Evolutionary conservation across 1,284 basidiomycete genomes (phyloP).

Genomic region (Tilletia caries): DNA sequence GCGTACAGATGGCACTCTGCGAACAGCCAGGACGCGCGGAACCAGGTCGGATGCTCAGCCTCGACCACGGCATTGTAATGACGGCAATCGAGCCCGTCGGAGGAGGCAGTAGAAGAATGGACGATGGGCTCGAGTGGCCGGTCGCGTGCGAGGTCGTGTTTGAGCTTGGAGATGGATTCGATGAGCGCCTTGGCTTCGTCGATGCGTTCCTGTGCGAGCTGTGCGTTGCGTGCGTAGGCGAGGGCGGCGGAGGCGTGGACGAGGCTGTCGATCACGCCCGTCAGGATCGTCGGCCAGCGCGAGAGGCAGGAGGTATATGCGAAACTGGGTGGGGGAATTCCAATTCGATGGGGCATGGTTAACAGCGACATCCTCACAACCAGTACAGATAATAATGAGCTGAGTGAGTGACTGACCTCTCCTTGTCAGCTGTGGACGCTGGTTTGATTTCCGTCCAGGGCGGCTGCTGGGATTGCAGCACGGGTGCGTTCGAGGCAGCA

Average conservation of each 20-base stretch:
- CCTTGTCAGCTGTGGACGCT: not conserved
- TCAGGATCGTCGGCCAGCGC: constrained; percentile 87
- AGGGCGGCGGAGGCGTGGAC: constrained; percentile 57
- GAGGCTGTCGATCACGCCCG: constrained; percentile 71
- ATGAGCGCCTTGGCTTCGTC: constrained; percentile 65
- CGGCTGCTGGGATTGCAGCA: not conserved
- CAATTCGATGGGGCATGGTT: too few relatives aligned
- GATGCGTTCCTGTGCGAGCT: constrained; percentile 55
- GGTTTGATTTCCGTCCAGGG: constrained; percentile 1
- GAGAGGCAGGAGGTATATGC: constrained; percentile 64
- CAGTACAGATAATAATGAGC: not conserved
- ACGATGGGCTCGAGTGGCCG: constrained; percentile 63
- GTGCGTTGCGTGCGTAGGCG: constrained; percentile 55
- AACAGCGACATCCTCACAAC: too few relatives aligned
- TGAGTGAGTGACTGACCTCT: constrained; percentile 1
- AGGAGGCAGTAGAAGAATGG: too few relatives aligned
- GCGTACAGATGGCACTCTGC: constrained; percentile 84
- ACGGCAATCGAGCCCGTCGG: constrained; percentile 15
- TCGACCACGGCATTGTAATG: constrained; percentile 35
- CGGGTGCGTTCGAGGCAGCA: not conserved
- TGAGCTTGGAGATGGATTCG: constrained; percentile 71
- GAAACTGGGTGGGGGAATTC: constrained; percentile 48
- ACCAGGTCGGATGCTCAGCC: constrained; percentile 69
- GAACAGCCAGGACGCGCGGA: constrained; percentile 77
- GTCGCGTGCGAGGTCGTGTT: constrained; percentile 85